A percentile compares a stretch with the other conserved stretches of the same genome.
Evolutionary conservation across 805 yeast genomes (phyloP).

Genomic region (Candida xyloterini): DNA sequence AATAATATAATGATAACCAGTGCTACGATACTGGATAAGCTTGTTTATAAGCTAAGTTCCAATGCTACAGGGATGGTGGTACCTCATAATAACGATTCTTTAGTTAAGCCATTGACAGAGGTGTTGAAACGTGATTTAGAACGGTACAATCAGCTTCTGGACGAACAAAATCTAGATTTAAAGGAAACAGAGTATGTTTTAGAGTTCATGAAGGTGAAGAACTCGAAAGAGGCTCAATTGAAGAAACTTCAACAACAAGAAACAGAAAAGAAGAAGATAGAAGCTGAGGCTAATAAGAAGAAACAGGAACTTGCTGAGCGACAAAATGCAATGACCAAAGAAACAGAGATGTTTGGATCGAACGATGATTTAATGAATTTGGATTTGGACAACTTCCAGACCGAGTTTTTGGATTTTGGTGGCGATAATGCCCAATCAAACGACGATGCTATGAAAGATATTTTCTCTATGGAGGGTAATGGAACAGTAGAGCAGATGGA

Average conservation of each 20-base stretch:
- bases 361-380: slow-evolving; percentile 28
- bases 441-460: slow-evolving; percentile 10
- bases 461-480: slow-evolving; percentile 7
- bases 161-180: slow-evolving; percentile 28
- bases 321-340: slow-evolving; percentile 6
- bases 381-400: slow-evolving; percentile 27
- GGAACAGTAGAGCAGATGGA: slow-evolving; percentile 9
- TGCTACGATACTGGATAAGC: slow-evolving; percentile 32
- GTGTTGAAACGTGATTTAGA: slow-evolving; percentile 26
- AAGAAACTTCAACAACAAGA: slow-evolving; percentile 16
- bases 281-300: slow-evolving; percentile 17
- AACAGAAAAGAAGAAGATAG: slow-evolving; percentile 25
- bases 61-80: slow-evolving; percentile 26
- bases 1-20: slow-evolving; percentile 33
- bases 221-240: slow-evolving; percentile 24
- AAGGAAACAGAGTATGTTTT: slow-evolving; percentile 29
- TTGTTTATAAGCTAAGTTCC: slow-evolving; percentile 26
- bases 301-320: slow-evolving; percentile 15
- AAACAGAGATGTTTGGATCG: slow-evolving; percentile 7
- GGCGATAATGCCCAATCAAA: slow-evolving; percentile 6
- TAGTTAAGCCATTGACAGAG: slow-evolving; percentile 26
- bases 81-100: slow-evolving; percentile 31
- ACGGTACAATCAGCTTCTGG: slow-evolving; percentile 29
- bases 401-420: slow-evolving; percentile 20
- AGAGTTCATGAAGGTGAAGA: slow-evolving; percentile 26